A percentile compares a stretch with the other conserved stretches of the same genome.
Conservation (phyloP, 2,329 filamentous ascomycete genomes). For the Diaporthe eres region DNA sequence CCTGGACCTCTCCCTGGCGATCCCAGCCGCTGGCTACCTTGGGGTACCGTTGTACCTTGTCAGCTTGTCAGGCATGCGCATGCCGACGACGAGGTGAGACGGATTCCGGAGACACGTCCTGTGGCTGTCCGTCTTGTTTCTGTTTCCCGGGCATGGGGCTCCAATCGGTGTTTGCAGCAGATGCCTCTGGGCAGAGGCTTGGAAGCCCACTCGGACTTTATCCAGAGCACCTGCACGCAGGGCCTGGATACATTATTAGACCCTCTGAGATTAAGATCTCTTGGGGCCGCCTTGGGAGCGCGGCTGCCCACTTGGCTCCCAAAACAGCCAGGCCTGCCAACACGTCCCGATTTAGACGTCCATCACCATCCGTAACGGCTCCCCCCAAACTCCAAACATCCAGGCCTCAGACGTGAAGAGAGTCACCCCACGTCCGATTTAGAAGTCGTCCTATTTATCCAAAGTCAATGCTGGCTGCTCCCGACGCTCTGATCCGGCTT, state of each 20-base stretch:
- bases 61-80: slow-evolving; percentile 6
- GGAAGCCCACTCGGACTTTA: slow-evolving; percentile 19
- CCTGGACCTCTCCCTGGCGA: slow-evolving; percentile 10
- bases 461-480: slow-evolving; percentile 23
- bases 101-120: slow-evolving; percentile 17
- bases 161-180: slow-evolving; percentile 29
- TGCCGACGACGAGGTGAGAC: slow-evolving; percentile 23
- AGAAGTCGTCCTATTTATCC: slow-evolving; percentile 15
- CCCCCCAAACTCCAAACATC: slow-evolving; percentile 11
- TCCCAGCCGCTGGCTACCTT: not conserved
- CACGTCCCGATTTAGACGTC: slow-evolving; percentile 14
- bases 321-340: not conserved
- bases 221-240: not conserved
- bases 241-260: slow-evolving; percentile 25
- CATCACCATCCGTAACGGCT: slow-evolving; percentile 15
- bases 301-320: not conserved
- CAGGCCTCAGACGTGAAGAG: slow-evolving; percentile 17
- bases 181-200: slow-evolving; percentile 6
- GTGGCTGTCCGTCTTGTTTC: slow-evolving; percentile 3
- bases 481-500: slow-evolving; percentile 33
- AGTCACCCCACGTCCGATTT: slow-evolving; percentile 20
- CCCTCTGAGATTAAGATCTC: slow-evolving; percentile 9
- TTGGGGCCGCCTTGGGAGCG: slow-evolving; percentile 20
- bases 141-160: slow-evolving; percentile 11
- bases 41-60: not conserved